Evolutionary conservation across 768 basidiomycete species (phyloP), one percentile per base, ranked within the genome.

Genomic region (Suillus tomentosus): DNA sequence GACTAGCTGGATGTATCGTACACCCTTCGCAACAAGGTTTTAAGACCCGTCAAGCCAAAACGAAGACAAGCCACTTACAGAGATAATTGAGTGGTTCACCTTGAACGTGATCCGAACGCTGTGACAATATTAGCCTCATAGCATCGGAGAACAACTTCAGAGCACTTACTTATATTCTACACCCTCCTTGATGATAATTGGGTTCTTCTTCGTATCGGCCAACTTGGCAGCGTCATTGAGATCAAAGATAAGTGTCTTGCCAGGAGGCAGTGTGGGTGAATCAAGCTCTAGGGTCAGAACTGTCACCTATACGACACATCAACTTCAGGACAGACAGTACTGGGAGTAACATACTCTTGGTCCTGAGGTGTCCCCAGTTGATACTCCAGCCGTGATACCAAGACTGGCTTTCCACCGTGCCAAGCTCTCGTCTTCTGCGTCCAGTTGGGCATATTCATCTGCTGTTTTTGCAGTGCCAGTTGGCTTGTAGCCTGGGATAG

Each of bases 331-430:
- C 71, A 70, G 66, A 63, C 62, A 66, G 70, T 50, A 67, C 62
- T 8, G 60, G 47, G 63, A 63, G 61, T 13, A 57, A 60, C 73
- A 48, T 64, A 90, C 94, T 85, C 92, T 93, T 59, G 91, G 91
- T 15, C 85, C 86, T 68, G 65, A 77, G 15, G 79, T 74, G 63
- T 79, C 71, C 22, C 73, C 78, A 15, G 57, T 36, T 5, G 73
- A 34, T 22, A 74, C 80, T 36, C 84, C 87, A 40, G 86, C 82
- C 60, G 85, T 83, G 65, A 98, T 87, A 61, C 96, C 96, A 34
- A 99, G 83, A 61, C 90, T 94, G 45, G 93, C 94, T 76, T 99
- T 99, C 96, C 96, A 99, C 67, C 94, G 88, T 39, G 90, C 88
- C 70, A 99, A 84, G 75, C 92, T 94, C 78, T 97, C 96, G 74